Base-by-base conservation (phyloP, 352 stramenopile species). In the Aphanomyces stellatus region DNA sequence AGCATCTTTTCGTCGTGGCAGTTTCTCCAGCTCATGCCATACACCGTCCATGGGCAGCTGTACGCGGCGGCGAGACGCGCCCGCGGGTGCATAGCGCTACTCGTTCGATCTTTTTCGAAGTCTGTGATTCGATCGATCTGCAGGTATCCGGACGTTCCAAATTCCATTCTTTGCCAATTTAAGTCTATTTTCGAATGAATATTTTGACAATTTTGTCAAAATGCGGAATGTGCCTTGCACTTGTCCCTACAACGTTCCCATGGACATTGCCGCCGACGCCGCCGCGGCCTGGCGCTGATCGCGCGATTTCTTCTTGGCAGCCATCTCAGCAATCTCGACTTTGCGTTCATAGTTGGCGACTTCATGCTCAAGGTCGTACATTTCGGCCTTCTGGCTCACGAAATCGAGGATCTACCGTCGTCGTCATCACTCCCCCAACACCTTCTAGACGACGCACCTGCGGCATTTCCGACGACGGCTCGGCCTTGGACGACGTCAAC, bases 291-390 rank as follows among this genome's bases (percentile, higher is more conserved):
- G 40, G 35, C 57, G 57, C 8, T 42, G 57, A 30, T 65, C 57
- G 22, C 57, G 57, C 24, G 57, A 41, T 31, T 61, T 70, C 28
- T 77, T 60, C 46, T 90, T 95, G 30, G 79, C 73, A 0, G 86
- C 88, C 43, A 95, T 92, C 55, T 97, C 88, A 3, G 85, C 79
- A 59, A 97, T 97, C 67, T 97, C 90, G 25, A 97, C 80, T 72
- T 98, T 98, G 34, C 92, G 85, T 57, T 96, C 85, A 71, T 95
- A 98, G 71, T 96, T 96, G 49, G 87, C 92, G 66, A 97, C 76
- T 48, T 90, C 78, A 22, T 87, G 73, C 56, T 94, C 75, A 19
- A 98, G 69, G 46, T 95, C 85, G 53, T 93, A 97, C 73, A 93
- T 85, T 46, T 96, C 85, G 37, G 83, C 83, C 61, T 96, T 97